phyloP scores from a whole-genome alignment of 2,329 filamentous ascomycete species.

The Colletotrichum incanum region DNA sequence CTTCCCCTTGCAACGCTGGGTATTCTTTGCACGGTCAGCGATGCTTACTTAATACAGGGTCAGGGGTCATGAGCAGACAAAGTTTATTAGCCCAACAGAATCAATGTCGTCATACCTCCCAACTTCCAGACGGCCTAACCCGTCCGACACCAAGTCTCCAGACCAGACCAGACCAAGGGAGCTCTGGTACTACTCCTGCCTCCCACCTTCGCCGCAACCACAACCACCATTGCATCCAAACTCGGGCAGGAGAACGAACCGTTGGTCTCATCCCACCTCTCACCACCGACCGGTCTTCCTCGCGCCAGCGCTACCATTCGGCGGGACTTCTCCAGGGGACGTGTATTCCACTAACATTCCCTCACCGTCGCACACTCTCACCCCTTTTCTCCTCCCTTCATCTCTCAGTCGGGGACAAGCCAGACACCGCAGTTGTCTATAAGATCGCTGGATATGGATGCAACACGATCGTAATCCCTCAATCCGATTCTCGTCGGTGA shows the following conservation, averaged over 20 bases:
- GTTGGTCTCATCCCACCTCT: slow-evolving; percentile 8
- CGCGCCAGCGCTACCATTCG: background rate
- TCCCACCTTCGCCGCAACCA: background rate
- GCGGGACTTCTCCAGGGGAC: background rate
- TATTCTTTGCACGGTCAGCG: background rate
- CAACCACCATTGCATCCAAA: background rate
- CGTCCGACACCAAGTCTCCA: background rate
- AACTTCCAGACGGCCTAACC: slow-evolving; percentile 3
- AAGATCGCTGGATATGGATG: background rate
- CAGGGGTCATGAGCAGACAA: background rate
- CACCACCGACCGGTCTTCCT: background rate
- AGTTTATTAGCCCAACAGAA: slow-evolving; percentile 8
- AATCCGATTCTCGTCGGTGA: slow-evolving; percentile 9
- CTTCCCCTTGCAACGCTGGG: background rate
- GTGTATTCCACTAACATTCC: background rate
- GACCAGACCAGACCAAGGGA: slow-evolving; percentile 2
- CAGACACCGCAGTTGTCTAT: background rate
- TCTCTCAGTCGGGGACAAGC: slow-evolving; percentile 4
- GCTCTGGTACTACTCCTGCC: background rate
- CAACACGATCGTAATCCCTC: slow-evolving; percentile 12
- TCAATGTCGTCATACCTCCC: slow-evolving; percentile 38
- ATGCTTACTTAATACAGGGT: background rate
- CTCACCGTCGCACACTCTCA: background rate
- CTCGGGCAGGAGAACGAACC: slow-evolving; percentile 16
- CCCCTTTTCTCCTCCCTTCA: slow-evolving; percentile 17